Base-by-base conservation (phyloP, 768 basidiomycete genomes). In the Kwoniella sp. region DNA sequence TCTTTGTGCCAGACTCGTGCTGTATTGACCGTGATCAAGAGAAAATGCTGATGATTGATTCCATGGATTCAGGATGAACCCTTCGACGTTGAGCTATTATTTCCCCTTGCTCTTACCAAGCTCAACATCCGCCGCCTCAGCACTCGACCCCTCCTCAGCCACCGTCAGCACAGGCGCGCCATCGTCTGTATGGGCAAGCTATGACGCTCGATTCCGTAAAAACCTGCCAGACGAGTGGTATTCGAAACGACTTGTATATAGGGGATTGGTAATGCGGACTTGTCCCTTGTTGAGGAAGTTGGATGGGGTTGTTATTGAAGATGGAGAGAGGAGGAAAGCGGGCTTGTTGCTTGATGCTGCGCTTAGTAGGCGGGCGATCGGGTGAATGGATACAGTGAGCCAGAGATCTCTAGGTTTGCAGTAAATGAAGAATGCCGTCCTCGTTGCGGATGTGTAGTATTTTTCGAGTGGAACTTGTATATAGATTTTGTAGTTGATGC, bases 11-110 rank as follows among this genome's bases (percentile, higher is more conserved):
- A n/a, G n/a, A n/a, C n/a, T n/a, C n/a, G n/a, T n/a, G n/a, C n/a
- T n/a, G n/a, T n/a, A n/a, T n/a, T n/a, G n/a, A n/a, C n/a, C n/a
- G n/a, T n/a, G n/a, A n/a, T n/a, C n/a, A n/a, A n/a, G n/a, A n/a
- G n/a, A n/a, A n/a, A 40, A 40, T 64, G 55, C 51, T 55, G 22
- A 26, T n/a, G n/a, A n/a, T n/a, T n/a, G n/a, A n/a, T n/a, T n/a
- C n/a, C n/a, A n/a, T n/a, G n/a, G n/a, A n/a, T 21, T 24, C 61
- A 82, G 88, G 80, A 96, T 97, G 92, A 99, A 99, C 76, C 94
- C 96, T 58, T 92, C 90, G 70, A 97, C 94, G 21, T 87, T 97
- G 12, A 91, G 91, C 6, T 95, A 92, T 89, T 98, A 99, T 80
- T 84, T 96, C 33, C 92, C 96, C 88, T 71, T 60, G 54, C 22